Base-by-base conservation (phyloP, 108 stramenopile species). In the Schizochytrium sp. region DNA sequence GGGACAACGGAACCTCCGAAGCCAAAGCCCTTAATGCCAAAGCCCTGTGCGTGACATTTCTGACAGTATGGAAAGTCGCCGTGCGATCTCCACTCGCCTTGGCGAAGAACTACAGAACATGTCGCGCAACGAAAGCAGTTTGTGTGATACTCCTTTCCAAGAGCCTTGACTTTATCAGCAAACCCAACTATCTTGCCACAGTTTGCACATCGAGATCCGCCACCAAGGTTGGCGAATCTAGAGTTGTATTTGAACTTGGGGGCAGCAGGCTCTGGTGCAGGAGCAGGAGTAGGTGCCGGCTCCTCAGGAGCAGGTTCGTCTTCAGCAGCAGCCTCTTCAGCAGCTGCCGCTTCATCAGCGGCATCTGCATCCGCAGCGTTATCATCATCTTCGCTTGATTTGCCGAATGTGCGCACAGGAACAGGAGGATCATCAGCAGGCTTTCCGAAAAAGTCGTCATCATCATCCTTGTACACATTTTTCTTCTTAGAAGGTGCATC, bases 51-150 rank as follows among this genome's bases (percentile, higher is more conserved):
- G 47, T 83, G 76, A 53, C 76, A 83, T 40, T 83, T 83, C 50
- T 83, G 47, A 53, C 76, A 83, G 1, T 83, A 83, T 5, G 76
- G 76, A 40, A 19, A 83, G 1, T 83, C 53, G 28, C 53, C 53
- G 47, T 83, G 76, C 8, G 38, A 47, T 0, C 76, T 17, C 76
- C 76, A 83, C 76, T 55, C 53, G 47, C 76, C 76, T 40, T 83
- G 76, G 2, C 76, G 76, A n/a, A 83, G 76, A 42, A 83, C 53
- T 8, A 83, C 76, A 2, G 76, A 83, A 53, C 76, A 83, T 10
- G 76, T 83, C n/a, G 76, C 49, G 76, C 76, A 83, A 3, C 76
- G 76, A 42, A 83, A 83, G 53, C 76, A 83, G 47, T 83, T 55
- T 17, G 47, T 83, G 28, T 83, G 76, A 38, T 55, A 83, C 76